A percentile compares a stretch with the other conserved stretches of the same genome.
Evolutionary conservation across 176 grass and related monocot species (phyloP).

Genomic region (Alloteropsis semialata): DNA sequence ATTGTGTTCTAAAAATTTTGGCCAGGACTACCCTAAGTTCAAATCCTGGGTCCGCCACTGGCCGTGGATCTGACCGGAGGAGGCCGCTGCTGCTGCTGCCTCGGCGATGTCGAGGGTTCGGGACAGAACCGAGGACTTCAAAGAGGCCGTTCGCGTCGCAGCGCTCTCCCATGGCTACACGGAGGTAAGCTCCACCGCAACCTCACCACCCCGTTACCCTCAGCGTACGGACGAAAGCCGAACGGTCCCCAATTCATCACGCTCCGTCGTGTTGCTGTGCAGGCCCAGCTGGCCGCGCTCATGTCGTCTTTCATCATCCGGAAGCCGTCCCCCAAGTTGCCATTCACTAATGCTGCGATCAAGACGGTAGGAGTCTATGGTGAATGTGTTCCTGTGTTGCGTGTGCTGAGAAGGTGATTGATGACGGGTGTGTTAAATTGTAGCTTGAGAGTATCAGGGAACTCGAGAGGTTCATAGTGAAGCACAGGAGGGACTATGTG

Average conservation of each 20-base stretch:
- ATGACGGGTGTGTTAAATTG: constrained; percentile 25
- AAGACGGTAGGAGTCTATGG: constrained; percentile 57
- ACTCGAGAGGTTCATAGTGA: constrained; percentile 75
- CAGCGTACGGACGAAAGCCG: background rate
- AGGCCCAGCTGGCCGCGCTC: constrained; percentile 69
- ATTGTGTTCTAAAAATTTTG: too few relatives aligned
- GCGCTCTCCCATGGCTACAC: constrained; percentile 61
- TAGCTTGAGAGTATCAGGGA: constrained; percentile 86
- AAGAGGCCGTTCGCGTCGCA: constrained; percentile 60
- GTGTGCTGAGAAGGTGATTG: background rate
- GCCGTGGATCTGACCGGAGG: constrained; percentile 35
- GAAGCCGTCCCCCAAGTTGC: constrained; percentile 53
- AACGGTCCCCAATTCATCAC: background rate
- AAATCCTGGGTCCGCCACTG: too few relatives aligned
- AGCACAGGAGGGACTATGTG: constrained; percentile 85
- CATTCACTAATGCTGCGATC: constrained; percentile 77
- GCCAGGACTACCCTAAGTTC: too few relatives aligned
- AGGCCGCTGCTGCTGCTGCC: constrained; percentile 2
- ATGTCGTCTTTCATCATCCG: constrained; percentile 90
- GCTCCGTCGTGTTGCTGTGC: constrained; percentile 14
- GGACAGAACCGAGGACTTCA: constrained; percentile 87
- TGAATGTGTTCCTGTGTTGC: background rate
- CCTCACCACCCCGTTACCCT: background rate
- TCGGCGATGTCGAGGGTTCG: constrained; percentile 66
- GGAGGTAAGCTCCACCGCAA: constrained; percentile 45